Evolutionary conservation across 73 alveolate species (phyloP).

Genomic region (Stentor coeruleus): DNA sequence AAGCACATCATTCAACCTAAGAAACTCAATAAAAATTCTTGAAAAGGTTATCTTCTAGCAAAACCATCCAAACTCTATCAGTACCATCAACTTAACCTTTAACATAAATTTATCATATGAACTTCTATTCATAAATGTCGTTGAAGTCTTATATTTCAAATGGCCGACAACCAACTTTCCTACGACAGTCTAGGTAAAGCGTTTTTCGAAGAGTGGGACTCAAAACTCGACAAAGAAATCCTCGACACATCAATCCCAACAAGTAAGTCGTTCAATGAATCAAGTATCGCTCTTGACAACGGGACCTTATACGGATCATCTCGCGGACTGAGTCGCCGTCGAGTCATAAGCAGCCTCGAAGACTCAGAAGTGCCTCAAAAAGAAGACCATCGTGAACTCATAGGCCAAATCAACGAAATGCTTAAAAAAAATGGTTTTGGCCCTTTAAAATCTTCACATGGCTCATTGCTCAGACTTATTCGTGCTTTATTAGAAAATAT

Average conservation of each 20-base stretch:
- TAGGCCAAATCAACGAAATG: not conserved
- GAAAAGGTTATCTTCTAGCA: no score
- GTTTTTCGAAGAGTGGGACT: not conserved
- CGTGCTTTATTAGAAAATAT: not conserved
- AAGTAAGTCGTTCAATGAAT: not conserved
- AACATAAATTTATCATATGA: no score
- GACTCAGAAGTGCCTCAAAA: not conserved
- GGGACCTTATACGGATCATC: slow-evolving; percentile 5
- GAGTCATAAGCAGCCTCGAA: slow-evolving; percentile 10
- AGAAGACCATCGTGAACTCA: slow-evolving; percentile 2
- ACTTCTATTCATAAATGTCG: no score
- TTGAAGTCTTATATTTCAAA: no score
- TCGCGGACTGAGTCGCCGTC: not conserved
- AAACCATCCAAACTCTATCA: no score
- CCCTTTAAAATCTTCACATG: not conserved
- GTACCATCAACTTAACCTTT: no score
- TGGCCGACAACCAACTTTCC: no score
- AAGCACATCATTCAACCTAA: no score
- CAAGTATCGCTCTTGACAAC: not conserved
- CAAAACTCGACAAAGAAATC: not conserved
- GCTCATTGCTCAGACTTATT: not conserved
- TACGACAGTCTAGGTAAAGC: not conserved
- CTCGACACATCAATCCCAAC: not conserved
- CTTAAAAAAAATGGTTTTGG: not conserved
- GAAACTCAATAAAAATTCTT: no score